These are phyloP conservation scores for Delphinella strobiligena DNA, from an alignment of 2,329 filamentous ascomycete genomes.

Conservation along the genomic window DNA sequence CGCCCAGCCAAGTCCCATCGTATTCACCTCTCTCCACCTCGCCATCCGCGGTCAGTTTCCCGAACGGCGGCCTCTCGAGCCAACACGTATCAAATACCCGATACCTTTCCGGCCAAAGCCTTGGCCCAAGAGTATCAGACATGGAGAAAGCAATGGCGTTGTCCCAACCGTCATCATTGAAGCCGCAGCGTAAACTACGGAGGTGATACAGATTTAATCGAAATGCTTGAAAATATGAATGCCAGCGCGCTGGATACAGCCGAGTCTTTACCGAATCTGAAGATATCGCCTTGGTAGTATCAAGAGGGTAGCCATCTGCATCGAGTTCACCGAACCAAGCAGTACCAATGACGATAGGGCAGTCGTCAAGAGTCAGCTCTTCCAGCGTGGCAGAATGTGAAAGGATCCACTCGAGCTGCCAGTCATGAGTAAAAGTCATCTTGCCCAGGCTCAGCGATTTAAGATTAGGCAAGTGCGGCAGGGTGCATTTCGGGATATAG, in stretches of 20 bases:
- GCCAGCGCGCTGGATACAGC: slow-evolving; percentile 3
- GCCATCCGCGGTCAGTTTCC: neutral
- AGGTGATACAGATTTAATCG: neutral
- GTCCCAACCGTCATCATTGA: slow-evolving; percentile 2
- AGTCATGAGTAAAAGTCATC: slow-evolving; percentile 32
- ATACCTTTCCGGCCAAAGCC: slow-evolving; percentile 5
- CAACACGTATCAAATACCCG: slow-evolving; percentile 2
- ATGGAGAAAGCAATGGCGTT: neutral
- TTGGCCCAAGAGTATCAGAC: neutral
- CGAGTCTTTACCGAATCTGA: neutral
- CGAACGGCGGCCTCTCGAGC: slow-evolving; percentile 1
- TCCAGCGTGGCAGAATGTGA: slow-evolving; percentile 26
- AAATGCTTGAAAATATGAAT: slow-evolving; percentile 1
- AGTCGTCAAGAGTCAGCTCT: slow-evolving; percentile 33
- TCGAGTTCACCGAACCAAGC: slow-evolving; percentile 1
- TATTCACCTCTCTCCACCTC: neutral
- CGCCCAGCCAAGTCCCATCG: neutral
- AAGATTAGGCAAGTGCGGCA: slow-evolving; percentile 28
- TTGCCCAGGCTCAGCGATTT: slow-evolving; percentile 28
- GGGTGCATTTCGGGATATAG: slow-evolving; percentile 28
- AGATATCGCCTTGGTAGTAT: neutral
- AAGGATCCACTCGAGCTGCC: slow-evolving; percentile 36
- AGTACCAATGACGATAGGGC: slow-evolving; percentile 17
- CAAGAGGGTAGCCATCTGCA: slow-evolving; percentile 4
- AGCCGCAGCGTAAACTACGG: slow-evolving; percentile 3